A percentile compares a stretch with the other conserved stretches of the same genome.
Conservation (phyloP, 2,329 filamentous ascomycete species). For the Exophiala sp. region DNA sequence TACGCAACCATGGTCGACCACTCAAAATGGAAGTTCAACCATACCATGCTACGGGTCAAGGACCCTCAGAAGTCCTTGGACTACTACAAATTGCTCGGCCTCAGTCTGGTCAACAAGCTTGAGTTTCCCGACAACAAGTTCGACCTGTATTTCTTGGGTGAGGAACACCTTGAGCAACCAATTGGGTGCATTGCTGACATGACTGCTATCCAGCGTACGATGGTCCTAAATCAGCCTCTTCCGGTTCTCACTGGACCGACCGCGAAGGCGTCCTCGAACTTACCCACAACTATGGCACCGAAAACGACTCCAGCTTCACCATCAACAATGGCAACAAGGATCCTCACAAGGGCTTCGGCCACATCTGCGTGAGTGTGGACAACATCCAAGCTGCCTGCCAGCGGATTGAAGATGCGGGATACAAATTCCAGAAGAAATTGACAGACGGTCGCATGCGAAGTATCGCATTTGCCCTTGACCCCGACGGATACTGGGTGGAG, state of each 20-base stretch:
- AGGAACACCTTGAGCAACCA: neutral
- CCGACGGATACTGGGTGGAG: conserved; percentile 72
- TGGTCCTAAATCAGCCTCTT: conserved; percentile 67
- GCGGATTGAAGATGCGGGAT: conserved; percentile 83
- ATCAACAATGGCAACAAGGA: conserved; percentile 89
- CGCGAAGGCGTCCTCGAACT: conserved; percentile 89
- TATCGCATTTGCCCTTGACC: conserved; percentile 88
- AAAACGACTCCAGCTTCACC: conserved; percentile 75
- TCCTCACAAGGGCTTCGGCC: conserved; percentile 77
- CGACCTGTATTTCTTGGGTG: conserved; percentile 80
- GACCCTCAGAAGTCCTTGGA: conserved; percentile 64
- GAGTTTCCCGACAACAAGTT: conserved; percentile 85
- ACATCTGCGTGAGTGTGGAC: conserved; percentile 79
- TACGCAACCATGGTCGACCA: conserved; percentile 27
- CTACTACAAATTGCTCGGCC: conserved; percentile 90
- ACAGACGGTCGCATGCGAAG: conserved; percentile 80
- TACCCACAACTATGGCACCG: conserved; percentile 81
- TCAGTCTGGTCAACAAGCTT: conserved; percentile 77
- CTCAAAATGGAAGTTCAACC: conserved; percentile 63
- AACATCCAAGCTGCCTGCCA: conserved; percentile 86
- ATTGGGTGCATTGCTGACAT: neutral
- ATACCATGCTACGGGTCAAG: conserved; percentile 82
- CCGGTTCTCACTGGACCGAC: conserved; percentile 71
- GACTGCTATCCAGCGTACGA: conserved; percentile 63
- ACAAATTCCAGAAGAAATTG: conserved; percentile 92